Evolutionary conservation across 345 rosid genomes (phyloP).

Genomic region (Anacardium occidentale): DNA sequence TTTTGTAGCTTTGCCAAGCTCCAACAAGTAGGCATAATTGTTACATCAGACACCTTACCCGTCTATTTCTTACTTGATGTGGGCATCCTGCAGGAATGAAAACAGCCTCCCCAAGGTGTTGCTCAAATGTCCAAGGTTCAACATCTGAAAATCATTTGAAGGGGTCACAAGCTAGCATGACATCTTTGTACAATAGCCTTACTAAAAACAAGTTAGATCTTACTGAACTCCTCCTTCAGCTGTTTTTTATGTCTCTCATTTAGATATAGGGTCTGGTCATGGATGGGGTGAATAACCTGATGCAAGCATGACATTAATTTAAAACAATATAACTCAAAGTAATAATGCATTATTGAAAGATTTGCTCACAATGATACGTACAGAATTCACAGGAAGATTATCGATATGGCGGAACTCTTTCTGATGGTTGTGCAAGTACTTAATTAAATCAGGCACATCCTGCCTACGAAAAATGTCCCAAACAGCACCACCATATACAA

Average conservation of each 20-base stretch:
- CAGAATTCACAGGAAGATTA: conserved; percentile 41
- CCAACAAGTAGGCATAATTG: no score
- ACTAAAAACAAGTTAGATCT: conserved; percentile 11
- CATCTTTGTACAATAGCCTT: conserved; percentile 4
- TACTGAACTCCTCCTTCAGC: conserved; percentile 63
- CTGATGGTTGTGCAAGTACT: conserved; percentile 43
- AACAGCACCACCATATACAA: conserved; percentile 45
- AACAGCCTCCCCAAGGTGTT: conserved; percentile 58
- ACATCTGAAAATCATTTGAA: conserved; percentile 34
- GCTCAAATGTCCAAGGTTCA: conserved; percentile 66
- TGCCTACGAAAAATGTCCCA: conserved; percentile 66
- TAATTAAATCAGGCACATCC: conserved; percentile 49
- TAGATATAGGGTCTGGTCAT: conserved; percentile 53
- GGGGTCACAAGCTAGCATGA: neutral
- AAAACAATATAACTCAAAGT: neutral
- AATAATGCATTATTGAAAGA: neutral
- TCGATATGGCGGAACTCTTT: conserved; percentile 37
- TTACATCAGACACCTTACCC: conserved; percentile 29
- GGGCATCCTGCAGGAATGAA: conserved; percentile 67
- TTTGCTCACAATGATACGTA: conserved; percentile 31
- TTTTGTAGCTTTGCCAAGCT: no score
- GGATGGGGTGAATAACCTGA: conserved; percentile 60
- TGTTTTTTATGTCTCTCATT: conserved; percentile 49
- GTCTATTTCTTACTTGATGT: conserved; percentile 61
- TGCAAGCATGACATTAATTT: conserved; percentile 20